Base-by-base conservation (phyloP, 345 rosid species). In the Passiflora organensis region DNA sequence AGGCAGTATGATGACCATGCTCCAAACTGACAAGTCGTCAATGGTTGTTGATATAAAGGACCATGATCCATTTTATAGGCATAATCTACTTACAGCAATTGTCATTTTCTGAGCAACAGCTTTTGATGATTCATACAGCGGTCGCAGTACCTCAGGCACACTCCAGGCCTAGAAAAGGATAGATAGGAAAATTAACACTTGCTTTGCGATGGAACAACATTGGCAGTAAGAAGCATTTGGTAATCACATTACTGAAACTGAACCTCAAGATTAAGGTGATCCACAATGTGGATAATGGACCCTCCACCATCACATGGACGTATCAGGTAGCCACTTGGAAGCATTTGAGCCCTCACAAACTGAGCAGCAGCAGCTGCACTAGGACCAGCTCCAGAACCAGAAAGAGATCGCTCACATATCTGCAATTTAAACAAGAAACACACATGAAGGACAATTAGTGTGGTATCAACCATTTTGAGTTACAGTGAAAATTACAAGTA, bases 301-400 rank as follows among this genome's bases (percentile, higher is more conserved):
- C 99, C 99, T 42, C 99, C 99, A 62, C 97, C 99, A 14, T 94
- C 99, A 65, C 97, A 89, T 1, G 97, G 95, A 17, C 99, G 82
- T 59, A 94, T 89, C 73, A 94, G 62, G 72, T 87, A 90, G 20
- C 99, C 99, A 70, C 97, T 87, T 18, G 99, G 93, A 63, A 85
- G 96, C 86, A 83, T 76, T 78, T 90, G 96, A 25, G 89, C 99
- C 68, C 99, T 87, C 60, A 94, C 96, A 65, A 90, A 94, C 71
- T 89, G 97, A 64, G 91, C 66, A 60, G 93, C 79, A 43, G 90
- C 75, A 16, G 84, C 83, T 44, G 90, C 65, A 63, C 72, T 82
- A 44, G 93, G 97, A 41, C 95, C 96, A 49, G 96, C 83, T 62
- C 97, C 96, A 59, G 97, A 78, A 50, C 97, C 97, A 55, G 97